phyloP scores from a whole-genome alignment of 768 basidiomycete genomes.

The Hebeloma cylindrosporum region DNA sequence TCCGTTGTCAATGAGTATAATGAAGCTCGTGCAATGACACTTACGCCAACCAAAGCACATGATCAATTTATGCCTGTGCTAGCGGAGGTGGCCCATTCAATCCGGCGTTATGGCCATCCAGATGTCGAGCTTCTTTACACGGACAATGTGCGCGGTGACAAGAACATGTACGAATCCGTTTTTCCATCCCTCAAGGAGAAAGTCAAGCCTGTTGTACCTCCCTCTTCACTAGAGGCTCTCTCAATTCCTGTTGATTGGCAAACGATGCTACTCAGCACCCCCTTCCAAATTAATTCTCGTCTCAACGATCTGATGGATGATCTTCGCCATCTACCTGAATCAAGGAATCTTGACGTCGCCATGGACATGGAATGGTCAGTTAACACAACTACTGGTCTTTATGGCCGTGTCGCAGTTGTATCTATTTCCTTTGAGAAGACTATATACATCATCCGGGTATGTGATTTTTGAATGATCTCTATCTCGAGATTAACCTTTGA shows the following conservation, averaged over 20 bases:
- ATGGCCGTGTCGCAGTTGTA: conserved; percentile 13
- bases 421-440: conserved; percentile 4
- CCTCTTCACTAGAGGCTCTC: background rate
- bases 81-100: conserved; percentile 16
- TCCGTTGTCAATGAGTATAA: conserved; percentile 29
- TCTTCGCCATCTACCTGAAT: no score
- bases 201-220: background rate
- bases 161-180: background rate
- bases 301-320: no score
- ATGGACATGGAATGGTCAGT: conserved; percentile 20
- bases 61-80: conserved; percentile 27
- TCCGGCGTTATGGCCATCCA: conserved; percentile 23
- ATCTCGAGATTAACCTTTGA: no score
- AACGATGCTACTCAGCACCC: background rate
- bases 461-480: background rate
- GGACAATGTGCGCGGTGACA: conserved; percentile 23
- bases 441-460: background rate
- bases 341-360: conserved; percentile 6
- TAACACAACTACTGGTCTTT: conserved; percentile 5
- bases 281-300: conserved; percentile 5
- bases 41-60: conserved; percentile 31
- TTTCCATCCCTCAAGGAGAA: background rate
- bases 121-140: conserved; percentile 21
- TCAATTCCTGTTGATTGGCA: background rate
- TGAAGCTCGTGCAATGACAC: conserved; percentile 21